Percentiles rank a stretch among this genome's conserved stretches.
Conservation (phyloP, 1,139 yeast genomes). For the Zygosaccharomyces sapae region DNA sequence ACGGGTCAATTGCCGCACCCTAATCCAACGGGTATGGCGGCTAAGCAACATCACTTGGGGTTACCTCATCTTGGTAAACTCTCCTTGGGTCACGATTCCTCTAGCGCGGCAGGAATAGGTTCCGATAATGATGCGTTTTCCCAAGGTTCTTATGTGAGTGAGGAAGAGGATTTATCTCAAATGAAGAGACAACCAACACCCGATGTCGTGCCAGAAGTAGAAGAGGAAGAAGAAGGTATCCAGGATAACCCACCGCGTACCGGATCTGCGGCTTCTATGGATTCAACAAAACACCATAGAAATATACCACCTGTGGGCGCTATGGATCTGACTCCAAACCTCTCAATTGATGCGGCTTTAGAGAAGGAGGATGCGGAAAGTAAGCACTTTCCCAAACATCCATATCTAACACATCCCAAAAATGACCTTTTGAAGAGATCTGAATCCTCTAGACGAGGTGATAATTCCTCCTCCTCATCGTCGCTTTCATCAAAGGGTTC, state of each 20-base stretch:
- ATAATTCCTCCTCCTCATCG: conserved; percentile 8
- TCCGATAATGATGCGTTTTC: conserved; percentile 17
- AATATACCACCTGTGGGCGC: conserved; percentile 6
- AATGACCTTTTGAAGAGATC: conserved; percentile 2
- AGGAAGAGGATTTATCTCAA: conserved; percentile 14
- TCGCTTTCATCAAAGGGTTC: conserved; percentile 11
- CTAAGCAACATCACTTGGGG: conserved; percentile 9
- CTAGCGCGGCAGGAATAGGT: conserved; percentile 9
- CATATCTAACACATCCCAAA: conserved; percentile 5
- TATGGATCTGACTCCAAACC: conserved; percentile 8
- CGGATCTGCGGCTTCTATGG: conserved; percentile 5
- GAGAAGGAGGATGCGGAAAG: conserved; percentile 14
- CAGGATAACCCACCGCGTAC: conserved; percentile 1
- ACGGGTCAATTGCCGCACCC: conserved; percentile 9
- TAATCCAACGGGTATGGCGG: conserved; percentile 7
- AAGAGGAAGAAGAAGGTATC: conserved; percentile 6
- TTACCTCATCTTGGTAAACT: conserved; percentile 20
- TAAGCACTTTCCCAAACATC: conserved; percentile 3
- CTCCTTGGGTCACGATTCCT: conserved; percentile 13
- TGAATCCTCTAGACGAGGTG: conserved; percentile 12
- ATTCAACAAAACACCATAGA: conserved; percentile 6
- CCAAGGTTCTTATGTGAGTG: conserved; percentile 20
- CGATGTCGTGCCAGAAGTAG: conserved; percentile 9
- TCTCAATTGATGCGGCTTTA: conserved; percentile 23
- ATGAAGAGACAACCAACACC: conserved; percentile 4